Conservation (phyloP, 2,329 filamentous ascomycete genomes). For the Cladophialophora chaetospira region DNA sequence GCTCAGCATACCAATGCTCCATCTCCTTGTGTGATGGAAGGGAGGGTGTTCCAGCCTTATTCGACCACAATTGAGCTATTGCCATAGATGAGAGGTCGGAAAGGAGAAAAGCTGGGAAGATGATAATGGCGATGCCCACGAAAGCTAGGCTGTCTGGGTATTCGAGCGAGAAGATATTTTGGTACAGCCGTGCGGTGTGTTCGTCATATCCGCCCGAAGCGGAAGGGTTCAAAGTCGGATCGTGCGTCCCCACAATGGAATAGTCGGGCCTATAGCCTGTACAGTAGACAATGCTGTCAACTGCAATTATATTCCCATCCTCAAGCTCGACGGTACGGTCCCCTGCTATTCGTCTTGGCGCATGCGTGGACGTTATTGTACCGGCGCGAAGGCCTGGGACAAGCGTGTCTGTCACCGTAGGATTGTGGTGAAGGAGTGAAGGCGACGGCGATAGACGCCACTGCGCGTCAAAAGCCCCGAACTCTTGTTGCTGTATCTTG, state of each 20-base stretch:
- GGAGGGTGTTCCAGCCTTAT: conserved; percentile 31
- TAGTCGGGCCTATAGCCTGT: conserved; percentile 40
- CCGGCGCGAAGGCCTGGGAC: conserved; percentile 36
- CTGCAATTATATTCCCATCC: conserved; percentile 37
- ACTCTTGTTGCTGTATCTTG: conserved; percentile 14
- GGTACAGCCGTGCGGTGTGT: conserved; percentile 36
- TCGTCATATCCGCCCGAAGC: background rate
- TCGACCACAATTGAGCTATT: conserved; percentile 40
- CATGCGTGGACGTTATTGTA: conserved; percentile 31
- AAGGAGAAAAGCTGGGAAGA: conserved; percentile 34
- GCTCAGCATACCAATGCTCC: conserved; percentile 27
- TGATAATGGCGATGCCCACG: conserved; percentile 34
- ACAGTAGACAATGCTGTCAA: conserved; percentile 42
- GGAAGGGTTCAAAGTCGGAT: conserved; percentile 29
- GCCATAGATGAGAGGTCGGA: conserved; percentile 37
- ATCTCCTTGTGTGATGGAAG: conserved; percentile 33
- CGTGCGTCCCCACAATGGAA: conserved; percentile 34
- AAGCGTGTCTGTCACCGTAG: conserved; percentile 38
- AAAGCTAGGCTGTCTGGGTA: conserved; percentile 38
- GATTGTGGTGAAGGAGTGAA: conserved; percentile 35
- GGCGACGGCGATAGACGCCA: conserved; percentile 36
- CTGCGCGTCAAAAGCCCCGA: conserved; percentile 18
- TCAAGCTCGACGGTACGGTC: conserved; percentile 35
- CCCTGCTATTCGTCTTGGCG: conserved; percentile 29
- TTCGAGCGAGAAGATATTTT: conserved; percentile 37